Conservation (phyloP, 306 rosid species). For the Prunus persica region DNA sequence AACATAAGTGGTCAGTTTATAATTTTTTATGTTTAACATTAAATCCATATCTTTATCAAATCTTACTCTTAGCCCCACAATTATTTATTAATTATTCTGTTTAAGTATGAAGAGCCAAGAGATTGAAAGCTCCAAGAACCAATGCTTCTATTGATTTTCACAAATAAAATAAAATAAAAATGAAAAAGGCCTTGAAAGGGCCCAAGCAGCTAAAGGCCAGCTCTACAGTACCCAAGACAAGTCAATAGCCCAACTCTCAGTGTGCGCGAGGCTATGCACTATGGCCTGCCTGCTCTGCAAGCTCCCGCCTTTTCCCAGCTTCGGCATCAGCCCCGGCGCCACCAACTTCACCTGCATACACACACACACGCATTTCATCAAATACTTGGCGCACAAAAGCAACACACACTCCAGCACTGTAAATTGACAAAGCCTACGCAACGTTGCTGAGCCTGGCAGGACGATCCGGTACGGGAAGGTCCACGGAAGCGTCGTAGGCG, state of each 20-base stretch:
- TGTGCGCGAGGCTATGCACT: constrained; percentile 80
- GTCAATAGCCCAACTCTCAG: constrained; percentile 93
- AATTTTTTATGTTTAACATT: no score
- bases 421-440: not conserved
- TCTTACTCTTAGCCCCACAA: no score
- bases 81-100: no score
- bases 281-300: constrained; percentile 85
- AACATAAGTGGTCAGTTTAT: no score
- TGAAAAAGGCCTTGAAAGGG: no score
- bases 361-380: constrained; percentile 27
- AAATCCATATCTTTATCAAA: no score
- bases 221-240: constrained; percentile 67
- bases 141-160: not conserved
- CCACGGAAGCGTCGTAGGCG: constrained; percentile 43
- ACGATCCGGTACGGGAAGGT: constrained; percentile 62
- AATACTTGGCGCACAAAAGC: constrained; percentile 6
- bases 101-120: no score
- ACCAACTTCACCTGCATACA: constrained; percentile 63
- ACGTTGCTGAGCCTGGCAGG: constrained; percentile 74
- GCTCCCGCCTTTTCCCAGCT: constrained; percentile 93
- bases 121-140: not conserved
- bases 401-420: not conserved
- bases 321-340: constrained; percentile 77
- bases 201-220: no score
- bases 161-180: not conserved